phyloP scores from a whole-genome alignment of 257 asterid species.

The Scutellaria barbata region DNA sequence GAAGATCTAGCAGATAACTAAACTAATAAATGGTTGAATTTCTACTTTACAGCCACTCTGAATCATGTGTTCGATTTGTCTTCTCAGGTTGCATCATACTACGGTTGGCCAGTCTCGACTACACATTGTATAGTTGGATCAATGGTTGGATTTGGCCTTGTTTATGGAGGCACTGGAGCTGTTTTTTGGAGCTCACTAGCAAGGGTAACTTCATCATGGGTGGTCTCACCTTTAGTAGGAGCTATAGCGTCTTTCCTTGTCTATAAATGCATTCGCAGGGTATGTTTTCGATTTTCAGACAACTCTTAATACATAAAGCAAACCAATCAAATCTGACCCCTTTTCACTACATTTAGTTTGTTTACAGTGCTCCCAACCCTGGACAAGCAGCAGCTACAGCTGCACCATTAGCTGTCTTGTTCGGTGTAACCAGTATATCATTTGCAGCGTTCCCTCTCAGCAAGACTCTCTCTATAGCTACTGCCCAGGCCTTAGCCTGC shows the following conservation, averaged over 20 bases:
- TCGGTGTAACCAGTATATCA: slow-evolving; percentile 80
- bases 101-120: slow-evolving; percentile 97
- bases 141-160: slow-evolving; percentile 96
- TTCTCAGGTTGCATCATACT: slow-evolving; percentile 88
- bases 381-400: slow-evolving; percentile 96
- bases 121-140: slow-evolving; percentile 98
- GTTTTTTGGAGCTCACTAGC: slow-evolving; percentile 96
- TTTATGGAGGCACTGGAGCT: slow-evolving; percentile 86
- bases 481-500: slow-evolving; percentile 66
- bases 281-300: slow-evolving; percentile 23
- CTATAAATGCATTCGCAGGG: slow-evolving; percentile 94
- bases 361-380: slow-evolving; percentile 95
- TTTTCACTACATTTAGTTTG: slow-evolving; percentile 65
- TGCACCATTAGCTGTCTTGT: slow-evolving; percentile 84
- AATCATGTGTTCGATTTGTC: not conserved
- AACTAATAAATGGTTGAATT: too few relatives aligned
- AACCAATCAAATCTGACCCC: slow-evolving; percentile 40
- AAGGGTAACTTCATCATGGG: slow-evolving; percentile 91
- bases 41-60: too few relatives aligned
- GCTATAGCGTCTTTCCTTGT: slow-evolving; percentile 86
- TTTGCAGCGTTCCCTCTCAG: slow-evolving; percentile 84
- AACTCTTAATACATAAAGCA: not conserved
- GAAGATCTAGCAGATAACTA: too few relatives aligned
- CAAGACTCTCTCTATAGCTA: slow-evolving; percentile 52
- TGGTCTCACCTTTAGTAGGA: slow-evolving; percentile 81